A percentile compares a stretch with the other conserved stretches of the same genome.
phyloP scores from a whole-genome alignment of 306 rosid species.

The Glycine tomentella region DNA sequence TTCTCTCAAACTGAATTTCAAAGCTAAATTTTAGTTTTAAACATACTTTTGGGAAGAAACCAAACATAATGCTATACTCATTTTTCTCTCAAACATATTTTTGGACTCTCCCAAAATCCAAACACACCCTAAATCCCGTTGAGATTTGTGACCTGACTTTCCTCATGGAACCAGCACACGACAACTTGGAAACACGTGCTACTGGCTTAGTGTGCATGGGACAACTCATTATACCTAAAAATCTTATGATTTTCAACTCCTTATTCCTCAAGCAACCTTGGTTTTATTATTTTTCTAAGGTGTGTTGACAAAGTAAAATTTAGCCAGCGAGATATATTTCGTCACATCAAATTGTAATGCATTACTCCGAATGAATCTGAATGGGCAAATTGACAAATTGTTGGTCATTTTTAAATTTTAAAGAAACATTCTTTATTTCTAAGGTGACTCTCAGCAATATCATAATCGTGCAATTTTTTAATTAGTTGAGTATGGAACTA shows the following conservation, averaged over 20 bases:
- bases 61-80: no score
- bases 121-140: neutral
- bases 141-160: neutral
- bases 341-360: neutral
- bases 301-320: conserved; percentile 12
- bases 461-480: neutral
- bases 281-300: neutral
- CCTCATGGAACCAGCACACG: neutral
- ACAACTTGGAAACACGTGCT: neutral
- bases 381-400: no score
- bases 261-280: neutral
- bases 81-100: no score
- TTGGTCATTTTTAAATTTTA: conserved; percentile 3
- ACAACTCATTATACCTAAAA: neutral
- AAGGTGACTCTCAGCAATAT: neutral
- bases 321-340: neutral
- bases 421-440: conserved; percentile 3
- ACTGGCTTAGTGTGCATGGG: neutral
- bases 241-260: neutral
- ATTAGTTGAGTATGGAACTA: neutral
- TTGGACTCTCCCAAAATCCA: no score
- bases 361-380: neutral
- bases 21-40: no score
- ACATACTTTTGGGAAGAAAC: no score
- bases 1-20: no score